Evolutionary conservation across 1,284 basidiomycete species (phyloP).

Genomic region (Cryptococcus jaspeensis): DNA sequence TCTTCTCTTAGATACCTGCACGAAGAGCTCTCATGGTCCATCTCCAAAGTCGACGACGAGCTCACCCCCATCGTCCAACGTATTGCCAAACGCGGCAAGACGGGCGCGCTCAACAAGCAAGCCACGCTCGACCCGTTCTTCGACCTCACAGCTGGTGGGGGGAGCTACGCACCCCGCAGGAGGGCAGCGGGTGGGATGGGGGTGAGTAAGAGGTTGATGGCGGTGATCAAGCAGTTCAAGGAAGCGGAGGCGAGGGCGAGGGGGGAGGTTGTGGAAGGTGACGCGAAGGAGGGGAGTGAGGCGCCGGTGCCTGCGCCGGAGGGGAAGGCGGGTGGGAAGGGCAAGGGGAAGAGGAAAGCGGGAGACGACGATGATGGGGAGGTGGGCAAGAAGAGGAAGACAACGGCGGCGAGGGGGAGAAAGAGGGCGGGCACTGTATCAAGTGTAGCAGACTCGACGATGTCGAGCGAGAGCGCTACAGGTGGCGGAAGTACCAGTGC

Average conservation of each 20-base stretch:
- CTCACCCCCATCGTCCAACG: conserved; percentile 90
- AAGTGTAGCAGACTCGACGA: background rate
- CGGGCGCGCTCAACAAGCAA: conserved; percentile 61
- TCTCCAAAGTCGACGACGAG: conserved; percentile 85
- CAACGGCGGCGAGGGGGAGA: conserved; percentile 1
- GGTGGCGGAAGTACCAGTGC: conserved; percentile 5
- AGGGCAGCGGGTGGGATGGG: conserved; percentile 64
- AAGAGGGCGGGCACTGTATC: conserved; percentile 8
- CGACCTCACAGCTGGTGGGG: conserved; percentile 55
- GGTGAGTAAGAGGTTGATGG: conserved; percentile 79
- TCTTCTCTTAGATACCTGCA: conserved; percentile 65
- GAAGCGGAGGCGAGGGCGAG: conserved; percentile 53
- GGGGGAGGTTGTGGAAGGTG: conserved; percentile 2
- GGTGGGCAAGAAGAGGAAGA: background rate
- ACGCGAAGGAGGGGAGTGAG: background rate
- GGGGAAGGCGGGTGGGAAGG: background rate
- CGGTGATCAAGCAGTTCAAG: conserved; percentile 81
- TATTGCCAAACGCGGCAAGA: conserved; percentile 74
- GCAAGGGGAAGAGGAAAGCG: conserved; percentile 8
- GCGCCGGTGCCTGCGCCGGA: background rate
- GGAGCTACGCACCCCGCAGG: conserved; percentile 69
- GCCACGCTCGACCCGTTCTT: conserved; percentile 60
- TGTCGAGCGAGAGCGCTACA: conserved; percentile 1
- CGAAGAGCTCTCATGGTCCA: conserved; percentile 82
- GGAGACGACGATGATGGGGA: conserved; percentile 1